Evolutionary conservation across 1,139 yeast genomes (phyloP).

Genomic region (Taphrina communis): DNA sequence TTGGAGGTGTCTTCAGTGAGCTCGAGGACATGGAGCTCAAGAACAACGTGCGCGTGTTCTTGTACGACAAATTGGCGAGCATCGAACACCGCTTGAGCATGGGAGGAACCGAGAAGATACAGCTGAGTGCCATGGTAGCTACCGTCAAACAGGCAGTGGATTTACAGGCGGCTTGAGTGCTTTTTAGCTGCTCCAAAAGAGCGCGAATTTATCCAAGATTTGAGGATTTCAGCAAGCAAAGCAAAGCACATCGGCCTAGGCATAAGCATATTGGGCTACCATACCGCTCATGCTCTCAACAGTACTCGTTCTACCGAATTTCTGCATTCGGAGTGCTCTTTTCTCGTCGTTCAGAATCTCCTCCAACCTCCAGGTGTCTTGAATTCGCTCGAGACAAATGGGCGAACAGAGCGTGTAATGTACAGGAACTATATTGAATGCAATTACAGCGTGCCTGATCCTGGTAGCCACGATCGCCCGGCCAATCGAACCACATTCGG

Average conservation of each 20-base stretch:
- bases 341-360: conserved; percentile 20
- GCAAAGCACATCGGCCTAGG: not conserved
- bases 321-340: conserved; percentile 24
- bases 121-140: conserved; percentile 88
- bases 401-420: conserved; percentile 24
- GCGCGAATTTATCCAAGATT: too few species aligned
- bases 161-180: conserved; percentile 46
- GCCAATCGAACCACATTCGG: conserved; percentile 20
- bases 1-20: conserved; percentile 74
- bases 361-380: conserved; percentile 16
- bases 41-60: conserved; percentile 37
- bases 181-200: not conserved
- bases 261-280: conserved; percentile 23
- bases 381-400: conserved; percentile 15
- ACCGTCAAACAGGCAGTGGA: conserved; percentile 70
- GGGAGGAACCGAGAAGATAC: conserved; percentile 92
- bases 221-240: not conserved
- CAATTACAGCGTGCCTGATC: conserved; percentile 6
- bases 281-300: conserved; percentile 6
- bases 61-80: conserved; percentile 60
- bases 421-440: conserved; percentile 15
- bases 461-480: conserved; percentile 13
- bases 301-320: conserved; percentile 7
- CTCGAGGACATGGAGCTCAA: conserved; percentile 63
- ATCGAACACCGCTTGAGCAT: conserved; percentile 77